phyloP scores from a whole-genome alignment of 2,329 filamentous ascomycete genomes.

The Monilinia laxa region DNA sequence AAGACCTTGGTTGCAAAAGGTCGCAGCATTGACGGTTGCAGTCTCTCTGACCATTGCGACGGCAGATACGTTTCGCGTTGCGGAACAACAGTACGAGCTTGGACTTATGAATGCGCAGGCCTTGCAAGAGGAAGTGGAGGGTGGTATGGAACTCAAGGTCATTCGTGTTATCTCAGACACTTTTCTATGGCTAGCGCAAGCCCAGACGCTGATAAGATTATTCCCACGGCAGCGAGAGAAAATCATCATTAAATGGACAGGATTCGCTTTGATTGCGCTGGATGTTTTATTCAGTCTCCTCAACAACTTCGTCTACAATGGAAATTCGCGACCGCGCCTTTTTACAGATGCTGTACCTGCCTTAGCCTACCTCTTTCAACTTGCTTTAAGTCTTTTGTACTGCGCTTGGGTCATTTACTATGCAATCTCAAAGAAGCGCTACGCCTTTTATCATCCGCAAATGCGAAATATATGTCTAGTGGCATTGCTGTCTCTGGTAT shows the following conservation, averaged over 20 bases:
- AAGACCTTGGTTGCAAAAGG: conserved; percentile 88
- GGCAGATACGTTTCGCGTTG: conserved; percentile 83
- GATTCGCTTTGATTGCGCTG: conserved; percentile 86
- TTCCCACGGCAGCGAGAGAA: conserved; percentile 97
- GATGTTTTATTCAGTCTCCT: conserved; percentile 89
- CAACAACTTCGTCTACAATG: conserved; percentile 74
- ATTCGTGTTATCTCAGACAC: conserved; percentile 93
- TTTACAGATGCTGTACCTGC: conserved; percentile 90
- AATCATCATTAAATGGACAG: conserved; percentile 98
- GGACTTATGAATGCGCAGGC: conserved; percentile 77
- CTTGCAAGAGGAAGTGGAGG: conserved; percentile 76
- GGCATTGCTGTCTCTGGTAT: conserved; percentile 61
- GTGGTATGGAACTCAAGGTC: conserved; percentile 81
- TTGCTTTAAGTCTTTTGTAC: conserved; percentile 68
- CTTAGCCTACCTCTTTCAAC: conserved; percentile 68
- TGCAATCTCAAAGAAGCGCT: conserved; percentile 66
- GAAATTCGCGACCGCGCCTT: conserved; percentile 62
- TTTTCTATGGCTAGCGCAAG: conserved; percentile 95
- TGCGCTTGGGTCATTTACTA: conserved; percentile 76
- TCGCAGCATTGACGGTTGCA: conserved; percentile 69
- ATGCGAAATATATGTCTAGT: conserved; percentile 71
- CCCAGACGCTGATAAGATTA: conserved; percentile 90
- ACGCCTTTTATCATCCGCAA: conserved; percentile 69
- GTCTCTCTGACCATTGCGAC: conserved; percentile 93
- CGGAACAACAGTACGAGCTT: conserved; percentile 73